Conservation (phyloP, 176 grass and related monocot genomes). For the Oryza rufipogon region DNA sequence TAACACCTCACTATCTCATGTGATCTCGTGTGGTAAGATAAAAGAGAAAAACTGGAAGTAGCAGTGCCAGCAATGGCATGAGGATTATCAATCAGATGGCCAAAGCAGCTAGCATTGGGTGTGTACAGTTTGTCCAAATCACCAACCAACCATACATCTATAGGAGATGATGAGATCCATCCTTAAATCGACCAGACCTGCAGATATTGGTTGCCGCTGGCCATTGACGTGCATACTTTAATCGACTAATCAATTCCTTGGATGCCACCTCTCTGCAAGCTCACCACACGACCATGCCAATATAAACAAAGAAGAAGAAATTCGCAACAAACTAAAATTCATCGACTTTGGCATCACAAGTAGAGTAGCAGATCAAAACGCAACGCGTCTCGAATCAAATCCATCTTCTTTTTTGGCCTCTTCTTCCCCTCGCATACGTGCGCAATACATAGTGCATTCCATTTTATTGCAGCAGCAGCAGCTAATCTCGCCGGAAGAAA, state of each 20-base stretch:
- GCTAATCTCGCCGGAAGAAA: neutral
- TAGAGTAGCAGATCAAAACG: too few species aligned
- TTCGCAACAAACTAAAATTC: neutral
- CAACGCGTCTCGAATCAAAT: neutral
- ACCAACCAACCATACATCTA: neutral
- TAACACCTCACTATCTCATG: neutral
- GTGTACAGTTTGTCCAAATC: too few species aligned
- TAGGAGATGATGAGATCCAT: neutral
- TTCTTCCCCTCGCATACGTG: neutral
- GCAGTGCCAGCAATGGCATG: too few species aligned
- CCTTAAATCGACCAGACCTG: neutral
- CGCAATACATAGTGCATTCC: neutral
- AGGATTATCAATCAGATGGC: neutral
- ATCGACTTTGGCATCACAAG: neutral
- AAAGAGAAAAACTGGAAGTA: neutral
- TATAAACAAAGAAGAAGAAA: neutral
- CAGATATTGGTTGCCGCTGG: neutral
- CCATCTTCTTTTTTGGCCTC: neutral
- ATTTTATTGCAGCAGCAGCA: neutral
- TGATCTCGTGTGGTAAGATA: neutral
- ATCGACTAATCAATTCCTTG: neutral
- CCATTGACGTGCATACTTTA: neutral
- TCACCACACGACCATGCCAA: neutral
- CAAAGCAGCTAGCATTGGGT: neutral
- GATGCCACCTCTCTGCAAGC: neutral